Evolutionary conservation across 1,139 yeast species (phyloP).

Genomic region (Zygosaccharomyces sapae): DNA sequence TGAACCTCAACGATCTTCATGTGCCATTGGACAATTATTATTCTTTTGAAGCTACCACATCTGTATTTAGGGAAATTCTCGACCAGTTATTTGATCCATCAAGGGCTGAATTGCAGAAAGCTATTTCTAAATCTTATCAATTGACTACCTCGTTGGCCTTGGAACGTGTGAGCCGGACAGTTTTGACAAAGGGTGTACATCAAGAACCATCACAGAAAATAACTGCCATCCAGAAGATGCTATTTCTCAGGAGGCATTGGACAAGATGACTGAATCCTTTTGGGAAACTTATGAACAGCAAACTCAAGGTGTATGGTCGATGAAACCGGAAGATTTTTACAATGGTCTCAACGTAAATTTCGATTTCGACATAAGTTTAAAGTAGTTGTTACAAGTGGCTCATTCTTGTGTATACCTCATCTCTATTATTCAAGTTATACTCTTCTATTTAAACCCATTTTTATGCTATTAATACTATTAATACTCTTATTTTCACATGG

Average conservation of each 20-base stretch:
- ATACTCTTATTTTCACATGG: not conserved
- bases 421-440: too few species aligned
- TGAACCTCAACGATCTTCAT: conserved; percentile 12
- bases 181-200: conserved; percentile 22
- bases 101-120: conserved; percentile 12
- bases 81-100: conserved; percentile 20
- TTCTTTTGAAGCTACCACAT: conserved; percentile 15
- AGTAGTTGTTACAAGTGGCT: too few species aligned
- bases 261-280: conserved; percentile 20
- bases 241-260: conserved; percentile 19
- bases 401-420: too few species aligned
- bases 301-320: conserved; percentile 19
- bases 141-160: conserved; percentile 22
- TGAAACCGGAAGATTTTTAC: conserved; percentile 19
- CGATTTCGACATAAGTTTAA: conserved; percentile 5
- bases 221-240: conserved; percentile 16
- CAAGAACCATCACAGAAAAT: conserved; percentile 20
- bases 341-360: conserved; percentile 2
- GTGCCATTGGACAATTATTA: conserved; percentile 12
- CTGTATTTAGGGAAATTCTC: conserved; percentile 16
- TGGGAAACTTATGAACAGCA: conserved; percentile 22
- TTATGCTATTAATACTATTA: too few species aligned
- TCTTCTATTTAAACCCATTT: not conserved
- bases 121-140: conserved; percentile 21
- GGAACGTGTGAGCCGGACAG: conserved; percentile 23